Percentiles rank a stretch among this genome's conserved stretches.
Evolutionary conservation across 495 filamentous ascomycete genomes (phyloP).

Genomic region (Hyphodiscus hymeniophilus): DNA sequence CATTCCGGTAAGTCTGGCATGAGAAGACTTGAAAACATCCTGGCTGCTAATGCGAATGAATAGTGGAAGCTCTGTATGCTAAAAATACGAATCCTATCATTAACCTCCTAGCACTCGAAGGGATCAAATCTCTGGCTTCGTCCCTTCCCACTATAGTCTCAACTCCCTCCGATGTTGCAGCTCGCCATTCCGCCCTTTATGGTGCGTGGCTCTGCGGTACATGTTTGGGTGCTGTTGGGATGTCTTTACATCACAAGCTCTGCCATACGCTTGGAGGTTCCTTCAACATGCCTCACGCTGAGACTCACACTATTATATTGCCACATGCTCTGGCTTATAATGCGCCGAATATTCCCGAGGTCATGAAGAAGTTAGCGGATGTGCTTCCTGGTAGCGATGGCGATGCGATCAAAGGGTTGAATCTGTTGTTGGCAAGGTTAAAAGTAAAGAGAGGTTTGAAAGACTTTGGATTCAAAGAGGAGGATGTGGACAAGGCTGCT

Average conservation of each 20-base stretch:
- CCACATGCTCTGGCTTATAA: conserved; percentile 64
- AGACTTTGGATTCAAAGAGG: conserved; percentile 56
- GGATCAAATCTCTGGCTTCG: conserved; percentile 41
- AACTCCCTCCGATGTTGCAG: conserved; percentile 37
- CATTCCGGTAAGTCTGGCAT: conserved; percentile 41
- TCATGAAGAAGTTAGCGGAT: conserved; percentile 47
- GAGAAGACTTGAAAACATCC: neutral
- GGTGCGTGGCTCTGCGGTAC: conserved; percentile 60
- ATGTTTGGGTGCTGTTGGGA: conserved; percentile 57
- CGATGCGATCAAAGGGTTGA: conserved; percentile 50
- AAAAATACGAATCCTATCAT: conserved; percentile 54
- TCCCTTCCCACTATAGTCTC: conserved; percentile 49
- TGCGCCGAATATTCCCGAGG: conserved; percentile 50
- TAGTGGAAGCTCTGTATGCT: conserved; percentile 60
- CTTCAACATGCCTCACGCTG: conserved; percentile 63
- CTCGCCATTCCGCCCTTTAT: conserved; percentile 51
- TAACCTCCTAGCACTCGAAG: conserved; percentile 49
- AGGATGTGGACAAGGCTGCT: conserved; percentile 56
- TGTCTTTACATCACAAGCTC: conserved; percentile 66
- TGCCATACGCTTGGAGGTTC: conserved; percentile 61
- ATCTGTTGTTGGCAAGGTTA: conserved; percentile 48
- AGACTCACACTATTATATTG: conserved; percentile 60
- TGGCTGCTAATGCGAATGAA: neutral
- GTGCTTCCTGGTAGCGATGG: conserved; percentile 52
- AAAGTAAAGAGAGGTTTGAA: conserved; percentile 50